Evolutionary conservation across 2,329 filamentous ascomycete genomes (phyloP), one percentile per base, ranked within the genome.

Genomic region (Alternaria solani): DNA sequence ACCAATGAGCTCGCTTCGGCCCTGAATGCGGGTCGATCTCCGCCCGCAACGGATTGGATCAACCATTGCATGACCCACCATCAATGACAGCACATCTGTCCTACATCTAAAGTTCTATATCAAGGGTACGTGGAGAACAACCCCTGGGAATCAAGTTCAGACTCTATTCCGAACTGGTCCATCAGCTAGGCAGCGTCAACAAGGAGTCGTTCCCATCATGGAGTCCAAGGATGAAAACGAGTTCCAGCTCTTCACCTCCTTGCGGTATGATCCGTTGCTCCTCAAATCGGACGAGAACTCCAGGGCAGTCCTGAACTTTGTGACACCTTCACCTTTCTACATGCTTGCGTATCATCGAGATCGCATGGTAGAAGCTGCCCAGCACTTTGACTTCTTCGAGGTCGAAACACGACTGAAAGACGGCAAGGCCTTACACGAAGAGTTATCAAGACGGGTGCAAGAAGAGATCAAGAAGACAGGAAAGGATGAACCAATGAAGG

Each of bases 341-440:
- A 92, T 96, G 84, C 85, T 95, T 16, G 83, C 88, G 59, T 89
- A 89, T 67, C 93, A 97, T 76, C 87, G 88, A 46, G 90, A 94
- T 74, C 89, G 93, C 54, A 86, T 97, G 74, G 82, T 93, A n/a
- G 85, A 82, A 70, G 82, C 85, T 43, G 82, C 84, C 25, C 72
- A 80, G 62, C 79, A 84, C 65, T 84, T 86, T 67, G 73, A 80
- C 43, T 86, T 84, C 80, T 56, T 75, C 16, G 68, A 71, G 18
- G 78, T 78, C 5, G 71, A 71, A 7, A 61, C 71, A n/a, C 61
- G 62, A 34, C 66, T 82, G 1, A 57, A 70, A 57, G 73, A 81
- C 23, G 79, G 76, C 0, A 61, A 74, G 64, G 64, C 72, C 23
- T 57, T 80, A 60, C 64, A 75, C 64, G 8, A 68, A 64, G 59